Percentiles rank a stretch among this genome's conserved stretches.
phyloP scores from a whole-genome alignment of 306 rosid genomes.

The Senna tora region DNA sequence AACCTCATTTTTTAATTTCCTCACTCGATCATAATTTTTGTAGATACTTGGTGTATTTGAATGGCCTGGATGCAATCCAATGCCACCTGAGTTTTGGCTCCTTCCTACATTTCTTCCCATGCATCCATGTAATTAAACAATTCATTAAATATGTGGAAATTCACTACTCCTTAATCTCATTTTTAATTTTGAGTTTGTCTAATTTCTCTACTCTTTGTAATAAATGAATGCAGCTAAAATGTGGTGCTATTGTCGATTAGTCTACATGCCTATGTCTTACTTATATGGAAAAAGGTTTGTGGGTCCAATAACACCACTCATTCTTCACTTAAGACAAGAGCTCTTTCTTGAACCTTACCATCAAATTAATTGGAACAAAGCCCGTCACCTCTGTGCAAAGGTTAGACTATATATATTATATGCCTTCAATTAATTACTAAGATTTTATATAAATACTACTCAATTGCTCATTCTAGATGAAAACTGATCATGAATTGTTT shows the following conservation, averaged over 20 bases:
- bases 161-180: no score
- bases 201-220: no score
- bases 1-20: not conserved
- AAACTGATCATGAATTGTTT: no score
- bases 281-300: slow-evolving; percentile 75
- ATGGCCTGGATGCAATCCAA: slow-evolving; percentile 75
- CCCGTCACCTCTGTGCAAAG: slow-evolving; percentile 68
- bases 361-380: slow-evolving; percentile 60
- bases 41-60: slow-evolving; percentile 73
- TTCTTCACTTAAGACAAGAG: slow-evolving; percentile 63
- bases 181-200: not conserved
- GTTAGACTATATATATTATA: slow-evolving; percentile 8
- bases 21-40: not conserved
- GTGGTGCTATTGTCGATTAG: slow-evolving; percentile 82
- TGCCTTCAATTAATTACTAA: no score
- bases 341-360: slow-evolving; percentile 54
- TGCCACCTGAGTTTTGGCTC: slow-evolving; percentile 89
- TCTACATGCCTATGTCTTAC: slow-evolving; percentile 87
- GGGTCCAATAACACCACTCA: slow-evolving; percentile 76
- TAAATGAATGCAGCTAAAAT: slow-evolving; percentile 64
- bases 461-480: no score
- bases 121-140: slow-evolving; percentile 55
- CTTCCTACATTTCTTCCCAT: slow-evolving; percentile 80
- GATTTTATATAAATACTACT: no score
- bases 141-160: not conserved